Evolutionary conservation across 495 filamentous ascomycete species (phyloP), one percentile per base, ranked within the genome.

Genomic region (Jackrogersella multiformis): DNA sequence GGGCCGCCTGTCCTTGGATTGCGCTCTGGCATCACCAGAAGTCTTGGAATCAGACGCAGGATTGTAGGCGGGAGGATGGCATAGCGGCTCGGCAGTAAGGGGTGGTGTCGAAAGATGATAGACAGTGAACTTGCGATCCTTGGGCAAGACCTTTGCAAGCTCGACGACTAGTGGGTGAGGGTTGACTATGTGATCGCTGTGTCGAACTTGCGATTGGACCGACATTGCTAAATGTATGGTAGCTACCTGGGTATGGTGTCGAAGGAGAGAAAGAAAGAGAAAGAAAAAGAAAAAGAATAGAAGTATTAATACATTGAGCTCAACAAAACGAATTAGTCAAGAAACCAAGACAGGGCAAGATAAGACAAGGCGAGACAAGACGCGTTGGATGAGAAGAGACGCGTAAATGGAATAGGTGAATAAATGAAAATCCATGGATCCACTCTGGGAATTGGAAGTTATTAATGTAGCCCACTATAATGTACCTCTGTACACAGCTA

Each of bases 101-200:
- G 95, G 92, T 1, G 91, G 90, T 2, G 94, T 96, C 16, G 93
- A 97, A 65, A 97, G 78, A 80, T 98, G 94, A 77, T 96, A 87
- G 70, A 96, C 82, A 41, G 82, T 89, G 72, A 97, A 87, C 62
- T 84, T 83, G 74, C 84, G 82, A 66, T 82, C 87, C 53, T 86
- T 82, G 24, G 94, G 92, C 23, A 98, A 86, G 26, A 83, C 84
- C 52, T 86, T 81, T 55, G 91, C 87, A 64, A 99, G 83, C 57
- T 78, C 77, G 38, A 76, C 74, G 39, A 77, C 69, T n/a, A 88
- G 76, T 30, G 57, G 73, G 35, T 70, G 55, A 60, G 26, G 36
- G 42, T 64, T 23, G n/a, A 42, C 67, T 49, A 66, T 55, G 70
- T 66, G 60, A 72, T 64, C 57, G 55, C 56, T 51, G 20, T 68